These are phyloP conservation scores for Silene noctiflora DNA, from an alignment of 179 eudicot genomes.

Conservation along the genomic window DNA sequence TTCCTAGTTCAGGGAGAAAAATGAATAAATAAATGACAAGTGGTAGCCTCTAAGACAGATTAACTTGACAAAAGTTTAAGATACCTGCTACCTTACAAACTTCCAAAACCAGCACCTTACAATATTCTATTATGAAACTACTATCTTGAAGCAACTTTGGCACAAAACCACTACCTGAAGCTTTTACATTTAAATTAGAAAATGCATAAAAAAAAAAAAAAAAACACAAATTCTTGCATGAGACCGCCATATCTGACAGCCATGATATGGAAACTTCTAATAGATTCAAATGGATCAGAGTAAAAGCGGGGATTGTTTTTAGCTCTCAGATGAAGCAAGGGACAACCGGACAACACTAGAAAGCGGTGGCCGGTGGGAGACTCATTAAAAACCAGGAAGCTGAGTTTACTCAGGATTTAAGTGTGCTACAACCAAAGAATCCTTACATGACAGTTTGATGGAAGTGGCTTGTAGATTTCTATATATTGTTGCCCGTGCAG, in stretches of 20 bases:
- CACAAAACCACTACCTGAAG: background rate
- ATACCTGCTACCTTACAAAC: background rate
- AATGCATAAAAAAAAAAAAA: background rate
- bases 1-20: conserved; percentile 8
- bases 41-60: background rate
- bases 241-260: background rate
- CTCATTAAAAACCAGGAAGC: background rate
- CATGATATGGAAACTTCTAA: background rate
- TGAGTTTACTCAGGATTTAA: background rate
- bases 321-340: background rate
- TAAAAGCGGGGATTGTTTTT: background rate
- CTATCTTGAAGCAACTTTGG: background rate
- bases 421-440: conserved; percentile 17
- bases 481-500: conserved; percentile 90
- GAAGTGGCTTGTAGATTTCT: conserved; percentile 81
- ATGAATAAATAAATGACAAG: background rate
- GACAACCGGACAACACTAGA: background rate
- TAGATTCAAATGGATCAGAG: background rate
- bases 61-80: background rate
- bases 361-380: background rate
- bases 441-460: conserved; percentile 63
- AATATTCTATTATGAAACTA: background rate
- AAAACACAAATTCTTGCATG: background rate
- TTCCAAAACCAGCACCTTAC: background rate
- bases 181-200: background rate